Base-by-base conservation (phyloP, 768 basidiomycete species). In the Leccinum sublutescens region DNA sequence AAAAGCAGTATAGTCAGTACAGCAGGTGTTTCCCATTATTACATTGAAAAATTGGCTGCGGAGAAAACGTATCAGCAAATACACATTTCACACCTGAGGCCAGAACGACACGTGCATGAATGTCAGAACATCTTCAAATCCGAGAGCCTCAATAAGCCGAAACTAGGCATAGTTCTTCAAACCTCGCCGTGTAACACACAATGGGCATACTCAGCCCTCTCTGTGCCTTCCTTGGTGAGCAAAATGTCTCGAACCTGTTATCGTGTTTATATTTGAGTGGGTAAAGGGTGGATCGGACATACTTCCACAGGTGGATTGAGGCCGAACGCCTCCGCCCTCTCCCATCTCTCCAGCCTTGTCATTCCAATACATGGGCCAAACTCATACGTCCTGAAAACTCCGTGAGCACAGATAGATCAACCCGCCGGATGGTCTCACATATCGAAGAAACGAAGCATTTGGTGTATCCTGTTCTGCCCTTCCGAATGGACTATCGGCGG, bases 261-360 rank as follows among this genome's bases (percentile, higher is more conserved):
- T 50, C 29, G 45, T 49, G 31, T 50, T 56, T 27, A 52, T 38
- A 25, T 40, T 56, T 29, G 49, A 23, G 17, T 3, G 21, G 31
- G 9, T 4, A n/a, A 17, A 38, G 15, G 23, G 10, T 2, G 17
- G 12, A 10, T 19, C 19, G 27, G 9, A 58, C 83, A 58, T 64
- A 89, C 93, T 79, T 93, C 91, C 15, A 68, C 62, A 3, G 93
- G 94, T 14, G 95, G 95, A 50, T 87, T 79, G 19, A 97, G 76
- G 2, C 93, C 93, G 49, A 95, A 78, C 10, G 80, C 79, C 27
- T 86, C 71, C 0, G 95, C 95, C 52, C 95, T 80, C 68, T 95
- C 84, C 93, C 94, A 98, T 40, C 95, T 80, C 61, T 95, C 85
- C 14, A 96, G 74, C 29, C 95, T 85, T n/a, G 85, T 82, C 55